These are phyloP conservation scores for Exutisphaerella laricina DNA, from an alignment of 2,329 filamentous ascomycete species.

Conservation along the genomic window DNA sequence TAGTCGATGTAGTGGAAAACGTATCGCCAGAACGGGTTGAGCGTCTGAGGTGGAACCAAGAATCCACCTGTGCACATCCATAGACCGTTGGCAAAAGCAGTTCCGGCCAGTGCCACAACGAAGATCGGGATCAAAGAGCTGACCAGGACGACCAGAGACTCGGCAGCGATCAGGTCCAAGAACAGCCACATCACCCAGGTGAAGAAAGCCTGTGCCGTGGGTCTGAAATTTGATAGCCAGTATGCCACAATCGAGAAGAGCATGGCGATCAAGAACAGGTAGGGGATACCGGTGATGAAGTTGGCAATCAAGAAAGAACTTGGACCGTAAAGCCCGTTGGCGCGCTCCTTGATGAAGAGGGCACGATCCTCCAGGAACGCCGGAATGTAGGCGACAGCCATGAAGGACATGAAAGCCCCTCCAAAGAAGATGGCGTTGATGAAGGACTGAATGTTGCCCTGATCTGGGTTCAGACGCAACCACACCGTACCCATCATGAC, in stretches of 20 bases:
- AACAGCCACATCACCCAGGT: conserved; percentile 79
- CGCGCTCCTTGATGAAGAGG: conserved; percentile 67
- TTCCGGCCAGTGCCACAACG: conserved; percentile 68
- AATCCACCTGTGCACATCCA: conserved; percentile 86
- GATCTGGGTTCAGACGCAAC: conserved; percentile 62
- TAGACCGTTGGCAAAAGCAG: conserved; percentile 76
- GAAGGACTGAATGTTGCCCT: conserved; percentile 71
- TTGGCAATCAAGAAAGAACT: conserved; percentile 67
- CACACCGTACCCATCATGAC: conserved; percentile 88
- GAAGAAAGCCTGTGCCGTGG: conserved; percentile 62
- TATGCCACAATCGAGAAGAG: conserved; percentile 71
- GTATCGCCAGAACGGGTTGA: conserved; percentile 80
- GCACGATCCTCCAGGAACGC: conserved; percentile 71
- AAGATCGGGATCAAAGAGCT: conserved; percentile 68
- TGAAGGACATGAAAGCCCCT: conserved; percentile 46
- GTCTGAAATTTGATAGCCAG: conserved; percentile 71
- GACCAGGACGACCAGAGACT: conserved; percentile 72
- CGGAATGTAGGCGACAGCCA: conserved; percentile 69
- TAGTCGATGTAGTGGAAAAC: conserved; percentile 85
- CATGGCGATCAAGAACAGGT: conserved; percentile 68
- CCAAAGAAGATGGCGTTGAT: conserved; percentile 67
- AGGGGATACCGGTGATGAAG: conserved; percentile 73
- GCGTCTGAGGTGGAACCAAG: conserved; percentile 61
- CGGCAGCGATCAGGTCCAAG: conserved; percentile 76
- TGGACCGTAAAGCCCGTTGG: conserved; percentile 72